phyloP scores from a whole-genome alignment of 2,329 filamentous ascomycete species.

The Exophiala spinifera region DNA sequence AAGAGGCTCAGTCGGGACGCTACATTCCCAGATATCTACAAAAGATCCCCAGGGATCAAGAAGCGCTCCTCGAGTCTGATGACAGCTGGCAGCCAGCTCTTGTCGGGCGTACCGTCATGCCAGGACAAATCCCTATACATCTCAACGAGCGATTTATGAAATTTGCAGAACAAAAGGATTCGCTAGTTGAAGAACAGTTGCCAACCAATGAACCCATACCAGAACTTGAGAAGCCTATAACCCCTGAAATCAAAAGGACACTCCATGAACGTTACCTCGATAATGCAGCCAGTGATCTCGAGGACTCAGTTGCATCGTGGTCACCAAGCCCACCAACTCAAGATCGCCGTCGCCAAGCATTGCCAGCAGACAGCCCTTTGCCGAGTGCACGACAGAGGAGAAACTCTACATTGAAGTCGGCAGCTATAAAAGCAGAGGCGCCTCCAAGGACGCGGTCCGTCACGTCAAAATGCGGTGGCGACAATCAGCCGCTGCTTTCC shows the following conservation, averaged over 20 bases:
- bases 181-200: not conserved
- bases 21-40: slow-evolving; percentile 13
- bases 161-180: slow-evolving; percentile 11
- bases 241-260: slow-evolving; percentile 44
- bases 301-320: slow-evolving; percentile 1
- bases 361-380: slow-evolving; percentile 11
- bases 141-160: slow-evolving; percentile 12
- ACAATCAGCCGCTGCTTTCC: no score
- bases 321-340: slow-evolving; percentile 12
- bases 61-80: slow-evolving; percentile 19
- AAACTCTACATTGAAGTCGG: not conserved
- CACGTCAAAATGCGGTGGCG: no score
- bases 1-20: slow-evolving; percentile 6
- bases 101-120: slow-evolving; percentile 16
- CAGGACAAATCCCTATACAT: slow-evolving; percentile 18
- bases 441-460: no score
- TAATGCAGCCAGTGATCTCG: slow-evolving; percentile 17
- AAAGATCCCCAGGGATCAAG: slow-evolving; percentile 18
- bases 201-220: not conserved
- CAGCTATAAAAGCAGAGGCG: no score
- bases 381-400: not conserved
- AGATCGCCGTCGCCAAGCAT: slow-evolving; percentile 4
- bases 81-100: slow-evolving; percentile 30
- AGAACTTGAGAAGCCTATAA: slow-evolving; percentile 38
- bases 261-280: slow-evolving; percentile 47